Percentiles rank a stretch among this genome's conserved stretches.
Evolutionary conservation across 306 rosid species (phyloP).

Genomic region (Corylus heterophylla): DNA sequence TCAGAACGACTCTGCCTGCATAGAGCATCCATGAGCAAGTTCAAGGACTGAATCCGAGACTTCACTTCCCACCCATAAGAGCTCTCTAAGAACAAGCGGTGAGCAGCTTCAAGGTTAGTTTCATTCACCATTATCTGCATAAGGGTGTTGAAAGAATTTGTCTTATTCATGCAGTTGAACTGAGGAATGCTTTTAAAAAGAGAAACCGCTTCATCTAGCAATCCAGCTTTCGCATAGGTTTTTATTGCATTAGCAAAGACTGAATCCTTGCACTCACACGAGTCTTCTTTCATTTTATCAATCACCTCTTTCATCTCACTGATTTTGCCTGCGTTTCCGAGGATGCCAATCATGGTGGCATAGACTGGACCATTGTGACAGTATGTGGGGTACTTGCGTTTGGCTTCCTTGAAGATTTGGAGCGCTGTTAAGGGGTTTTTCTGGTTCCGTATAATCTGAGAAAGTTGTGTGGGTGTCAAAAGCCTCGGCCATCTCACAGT

Average conservation of each 20-base stretch:
- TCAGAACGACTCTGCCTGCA: constrained; percentile 44
- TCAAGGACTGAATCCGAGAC: constrained; percentile 41
- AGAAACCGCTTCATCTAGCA: constrained; percentile 43
- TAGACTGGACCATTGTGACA: constrained; percentile 52
- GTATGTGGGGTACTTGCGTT: constrained; percentile 44
- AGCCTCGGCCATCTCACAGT: constrained; percentile 55
- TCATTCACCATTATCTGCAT: constrained; percentile 49
- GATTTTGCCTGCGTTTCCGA: constrained; percentile 42
- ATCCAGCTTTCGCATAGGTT: constrained; percentile 38
- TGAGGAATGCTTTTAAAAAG: constrained; percentile 39
- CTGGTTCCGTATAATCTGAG: constrained; percentile 47
- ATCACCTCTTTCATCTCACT: constrained; percentile 46
- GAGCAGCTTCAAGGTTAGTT: constrained; percentile 38
- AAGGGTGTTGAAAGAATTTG: constrained; percentile 48
- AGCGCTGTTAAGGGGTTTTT: constrained; percentile 52
- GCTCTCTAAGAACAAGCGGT: constrained; percentile 41
- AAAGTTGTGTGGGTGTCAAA: constrained; percentile 45
- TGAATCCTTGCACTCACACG: constrained; percentile 57
- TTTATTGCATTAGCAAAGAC: constrained; percentile 50
- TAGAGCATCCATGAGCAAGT: constrained; percentile 49
- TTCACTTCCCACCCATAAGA: constrained; percentile 54
- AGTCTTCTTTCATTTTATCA: constrained; percentile 47
- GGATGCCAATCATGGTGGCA: constrained; percentile 53
- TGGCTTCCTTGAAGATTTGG: constrained; percentile 44
- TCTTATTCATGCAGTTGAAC: constrained; percentile 56